Evolutionary conservation across 805 yeast genomes (phyloP).

Genomic region (Kluyveromyces starmeri): DNA sequence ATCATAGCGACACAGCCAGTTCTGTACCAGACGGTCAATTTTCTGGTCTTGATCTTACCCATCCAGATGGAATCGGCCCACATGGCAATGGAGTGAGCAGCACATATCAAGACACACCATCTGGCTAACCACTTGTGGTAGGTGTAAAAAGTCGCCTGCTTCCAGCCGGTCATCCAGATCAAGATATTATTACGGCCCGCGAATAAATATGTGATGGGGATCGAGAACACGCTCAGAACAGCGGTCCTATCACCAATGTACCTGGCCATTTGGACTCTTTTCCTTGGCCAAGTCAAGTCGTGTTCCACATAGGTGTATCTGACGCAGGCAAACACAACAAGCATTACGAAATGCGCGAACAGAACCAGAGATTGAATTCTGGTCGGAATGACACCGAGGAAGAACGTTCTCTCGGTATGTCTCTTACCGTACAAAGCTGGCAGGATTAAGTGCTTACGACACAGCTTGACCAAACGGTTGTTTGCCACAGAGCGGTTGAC

Average conservation of each 20-base stretch:
- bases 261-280: slow-evolving; percentile 12
- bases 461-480: slow-evolving; percentile 7
- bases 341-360: slow-evolving; percentile 6
- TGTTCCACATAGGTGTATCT: slow-evolving; percentile 9
- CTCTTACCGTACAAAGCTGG: slow-evolving; percentile 13
- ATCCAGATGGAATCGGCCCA: slow-evolving; percentile 11
- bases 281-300: slow-evolving; percentile 8
- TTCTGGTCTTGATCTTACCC: slow-evolving; percentile 1
- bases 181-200: slow-evolving; percentile 67
- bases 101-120: slow-evolving; percentile 36
- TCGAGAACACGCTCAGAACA: slow-evolving; percentile 36
- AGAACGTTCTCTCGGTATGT: slow-evolving; percentile 5
- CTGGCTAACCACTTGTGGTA: slow-evolving; percentile 62
- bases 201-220: slow-evolving; percentile 50
- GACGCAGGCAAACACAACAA: slow-evolving; percentile 6
- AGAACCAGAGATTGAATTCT: slow-evolving; percentile 16
- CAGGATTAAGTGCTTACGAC: slow-evolving; percentile 13
- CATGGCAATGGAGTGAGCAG: slow-evolving; percentile 47
- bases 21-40: slow-evolving; percentile 32
- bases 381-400: slow-evolving; percentile 15
- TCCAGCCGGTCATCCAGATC: slow-evolving; percentile 52
- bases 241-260: slow-evolving; percentile 46
- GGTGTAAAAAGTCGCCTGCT: slow-evolving; percentile 48
- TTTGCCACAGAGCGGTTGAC: slow-evolving; percentile 24
- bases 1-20: slow-evolving; percentile 18